Evolutionary conservation across 805 yeast genomes (phyloP).

Genomic region (Ogataea kodamae): DNA sequence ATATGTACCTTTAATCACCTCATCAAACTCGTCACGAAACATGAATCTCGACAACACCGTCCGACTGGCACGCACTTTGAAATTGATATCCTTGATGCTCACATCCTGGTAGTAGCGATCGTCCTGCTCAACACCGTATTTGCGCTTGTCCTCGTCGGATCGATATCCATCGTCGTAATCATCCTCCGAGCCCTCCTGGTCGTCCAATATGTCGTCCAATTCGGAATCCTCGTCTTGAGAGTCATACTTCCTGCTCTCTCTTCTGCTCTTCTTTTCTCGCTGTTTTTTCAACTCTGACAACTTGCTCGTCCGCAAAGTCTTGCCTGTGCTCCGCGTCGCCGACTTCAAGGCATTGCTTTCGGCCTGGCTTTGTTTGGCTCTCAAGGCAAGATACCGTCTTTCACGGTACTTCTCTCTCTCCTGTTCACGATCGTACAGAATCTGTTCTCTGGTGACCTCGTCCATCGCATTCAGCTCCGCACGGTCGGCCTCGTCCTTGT

Average conservation of each 20-base stretch:
- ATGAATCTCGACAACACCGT: conserved; percentile 69
- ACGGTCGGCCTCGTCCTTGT: conserved; percentile 77
- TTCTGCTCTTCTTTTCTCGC: conserved; percentile 35
- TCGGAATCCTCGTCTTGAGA: conserved; percentile 40
- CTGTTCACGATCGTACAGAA: conserved; percentile 88
- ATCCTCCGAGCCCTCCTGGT: conserved; percentile 38
- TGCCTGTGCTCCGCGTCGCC: conserved; percentile 23
- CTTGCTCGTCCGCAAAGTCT: conserved; percentile 32
- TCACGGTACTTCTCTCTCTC: conserved; percentile 87
- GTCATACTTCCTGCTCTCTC: conserved; percentile 20
- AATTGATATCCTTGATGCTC: conserved; percentile 60
- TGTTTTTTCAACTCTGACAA: conserved; percentile 36
- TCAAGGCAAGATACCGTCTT: conserved; percentile 74
- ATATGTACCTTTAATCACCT: conserved; percentile 65
- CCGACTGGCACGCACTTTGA: conserved; percentile 69
- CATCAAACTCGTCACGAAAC: conserved; percentile 78
- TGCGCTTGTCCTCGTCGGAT: conserved; percentile 34
- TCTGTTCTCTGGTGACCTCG: conserved; percentile 88
- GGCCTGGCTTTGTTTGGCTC: conserved; percentile 59
- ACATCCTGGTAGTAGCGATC: conserved; percentile 39
- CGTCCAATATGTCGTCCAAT: conserved; percentile 34
- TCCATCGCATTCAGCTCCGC: conserved; percentile 65
- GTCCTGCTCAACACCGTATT: conserved; percentile 40
- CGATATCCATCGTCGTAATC: conserved; percentile 37
- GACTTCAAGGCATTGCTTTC: conserved; percentile 32